These are phyloP conservation scores for Tephrocybe sp. DNA, from an alignment of 768 basidiomycete genomes.

Conservation along the genomic window DNA sequence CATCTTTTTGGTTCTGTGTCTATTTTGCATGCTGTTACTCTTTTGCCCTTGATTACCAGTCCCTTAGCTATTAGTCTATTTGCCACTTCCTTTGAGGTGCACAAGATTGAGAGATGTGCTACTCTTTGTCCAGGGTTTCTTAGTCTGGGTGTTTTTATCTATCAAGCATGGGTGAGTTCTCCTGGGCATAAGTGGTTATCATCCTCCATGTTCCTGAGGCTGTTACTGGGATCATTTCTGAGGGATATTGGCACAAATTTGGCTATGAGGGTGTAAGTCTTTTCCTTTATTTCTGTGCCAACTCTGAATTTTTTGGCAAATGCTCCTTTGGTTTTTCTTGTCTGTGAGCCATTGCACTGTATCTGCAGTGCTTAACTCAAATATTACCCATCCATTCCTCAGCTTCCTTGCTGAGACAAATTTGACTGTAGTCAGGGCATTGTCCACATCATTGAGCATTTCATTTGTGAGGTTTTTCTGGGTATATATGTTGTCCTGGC, in stretches of 20 bases:
- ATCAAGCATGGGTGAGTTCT: not conserved
- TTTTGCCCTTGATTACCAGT: conserved; percentile 16
- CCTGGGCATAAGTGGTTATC: not conserved
- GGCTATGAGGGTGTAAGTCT: not conserved
- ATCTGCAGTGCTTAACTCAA: not conserved
- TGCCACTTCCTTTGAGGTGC: conserved; percentile 1
- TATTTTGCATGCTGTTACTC: conserved; percentile 10
- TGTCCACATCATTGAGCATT: not conserved
- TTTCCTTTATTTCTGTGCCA: not conserved
- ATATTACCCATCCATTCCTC: not conserved
- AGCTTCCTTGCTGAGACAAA: not conserved
- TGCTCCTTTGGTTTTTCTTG: not conserved
- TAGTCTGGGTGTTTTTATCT: not conserved
- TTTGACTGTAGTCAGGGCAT: not conserved
- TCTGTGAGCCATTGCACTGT: not conserved
- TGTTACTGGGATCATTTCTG: not conserved
- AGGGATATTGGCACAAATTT: not conserved
- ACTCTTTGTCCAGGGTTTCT: not conserved
- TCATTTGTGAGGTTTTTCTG: not conserved
- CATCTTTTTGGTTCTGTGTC: conserved; percentile 11
- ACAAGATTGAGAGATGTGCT: not conserved
- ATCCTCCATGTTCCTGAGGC: not conserved
- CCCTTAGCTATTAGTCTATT: conserved; percentile 15
- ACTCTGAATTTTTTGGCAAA: not conserved
- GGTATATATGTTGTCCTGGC: not conserved